Base-by-base conservation (phyloP, 192 early-diverging fungal species). In the Kickxella alabastrina region DNA sequence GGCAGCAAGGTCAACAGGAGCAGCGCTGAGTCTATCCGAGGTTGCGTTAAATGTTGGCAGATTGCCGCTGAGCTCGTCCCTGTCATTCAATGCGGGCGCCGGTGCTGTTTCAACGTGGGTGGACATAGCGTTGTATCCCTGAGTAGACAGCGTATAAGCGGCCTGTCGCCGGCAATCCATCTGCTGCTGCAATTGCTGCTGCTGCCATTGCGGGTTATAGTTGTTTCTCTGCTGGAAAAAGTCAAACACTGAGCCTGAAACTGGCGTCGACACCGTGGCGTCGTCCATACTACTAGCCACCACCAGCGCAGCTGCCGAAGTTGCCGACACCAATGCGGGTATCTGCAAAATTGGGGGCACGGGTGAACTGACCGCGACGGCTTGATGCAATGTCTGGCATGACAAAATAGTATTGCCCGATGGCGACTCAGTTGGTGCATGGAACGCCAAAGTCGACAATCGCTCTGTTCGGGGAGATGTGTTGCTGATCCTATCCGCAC, bases 191-290 rank as follows among this genome's bases (percentile, higher is more conserved):
- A 32, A 39, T 23, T 25, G 24, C 14, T 36, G 18, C 14, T 17
- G 28, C 28, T 43, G 51, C 27, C 42, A 43, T 19, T 59, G 65
- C 4, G 52, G 65, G 14, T 42, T 41, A 29, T 56, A 52, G 39
- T 15, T 32, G 32, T 27, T 41, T 50, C 39, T 59, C 38, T 58
- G 55, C 42, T 63, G 67, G 53, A 70, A 54, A 59, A 70, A 70
- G 40, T 70, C 67, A 54, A 51, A 58, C 45, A 70, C 67, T 8
- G 67, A 57, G 14, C 59, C 66, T 6, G 37, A 54, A 1, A 31
- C 48, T 9, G 39, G 54, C 18, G 32, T 26, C 8, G 17, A 34
- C 22, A 9, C 17, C 39, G 17, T 23, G 27, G 12, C 39, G 3
- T 5, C 43, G 0, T 44, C 26, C 10, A 3, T 25, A 3, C 14